Evolutionary conservation across 768 basidiomycete genomes (phyloP), one percentile per base, ranked within the genome.

Genomic region (Xerocomellus intermedius): DNA sequence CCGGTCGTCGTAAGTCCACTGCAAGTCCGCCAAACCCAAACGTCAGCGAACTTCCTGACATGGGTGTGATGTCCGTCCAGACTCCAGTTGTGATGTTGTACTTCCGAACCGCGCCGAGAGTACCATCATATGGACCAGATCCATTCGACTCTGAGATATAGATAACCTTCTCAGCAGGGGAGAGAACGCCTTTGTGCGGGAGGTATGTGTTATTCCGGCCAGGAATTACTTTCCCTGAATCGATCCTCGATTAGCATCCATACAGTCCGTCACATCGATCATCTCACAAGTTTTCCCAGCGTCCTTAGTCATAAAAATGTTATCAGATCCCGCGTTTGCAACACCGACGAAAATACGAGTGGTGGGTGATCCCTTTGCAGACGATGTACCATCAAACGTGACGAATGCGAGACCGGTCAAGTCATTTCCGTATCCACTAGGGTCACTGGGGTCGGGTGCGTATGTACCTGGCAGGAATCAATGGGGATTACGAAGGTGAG

Each of bases 301-400:
- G 56, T 86, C 77, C 19, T 76, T 78, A 13, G 80, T 75, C 12
- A 84, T 76, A 58, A 80, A 87, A 14, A 87, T 68, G 56, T 82
- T 86, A 58, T 72, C 72, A 0, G 80, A 70, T 3, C 82, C 83
- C 32, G 73, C 69, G 59, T 75, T 85, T 0, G 82, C 84, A 28
- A 87, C 85, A 52, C 85, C 85, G 33, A 85, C 84, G 51, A 87
- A 87, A 35, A 87, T 86, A 44, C 84, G 80, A 28, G 77, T 81
- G 14, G 84, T 86, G 1, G 84, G 74, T 7, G 64, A 66, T 21
- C 84, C 83, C 26, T 74, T 72, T 2, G 74, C 69, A 7, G 83
- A 82, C n/a, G 54, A 59, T 5, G 54, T 48, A 36, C 54, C 22
- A 49, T 59, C 55, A n/a, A 59, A 59, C 14, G 58, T 59, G 42